Percentiles rank a stretch among this genome's conserved stretches.
These are phyloP conservation scores for Aureobasidium sp. DNA, from an alignment of 2,329 filamentous ascomycete species.

Conservation along the genomic window DNA sequence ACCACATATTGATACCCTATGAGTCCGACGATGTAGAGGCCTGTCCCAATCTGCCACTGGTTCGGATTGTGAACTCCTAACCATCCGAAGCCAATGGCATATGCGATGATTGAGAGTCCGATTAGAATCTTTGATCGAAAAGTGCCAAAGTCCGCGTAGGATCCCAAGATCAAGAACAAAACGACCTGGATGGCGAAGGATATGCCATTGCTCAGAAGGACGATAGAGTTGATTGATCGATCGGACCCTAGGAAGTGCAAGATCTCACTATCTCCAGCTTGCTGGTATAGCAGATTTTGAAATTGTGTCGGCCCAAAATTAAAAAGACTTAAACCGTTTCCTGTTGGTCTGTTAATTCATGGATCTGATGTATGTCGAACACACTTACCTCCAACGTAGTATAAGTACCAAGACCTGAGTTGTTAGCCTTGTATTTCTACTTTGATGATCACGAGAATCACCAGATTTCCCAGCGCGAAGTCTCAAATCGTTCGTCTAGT, in stretches of 20 bases:
- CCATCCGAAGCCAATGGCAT: constrained; percentile 58
- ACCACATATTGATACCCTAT: constrained; percentile 46
- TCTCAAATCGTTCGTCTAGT: constrained; percentile 45
- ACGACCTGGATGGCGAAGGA: constrained; percentile 60
- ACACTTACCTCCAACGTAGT: not conserved
- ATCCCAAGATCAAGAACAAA: constrained; percentile 45
- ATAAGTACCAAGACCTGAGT: not conserved
- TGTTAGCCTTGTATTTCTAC: not conserved
- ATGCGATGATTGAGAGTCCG: constrained; percentile 52
- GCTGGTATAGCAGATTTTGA: constrained; percentile 55
- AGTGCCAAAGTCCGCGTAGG: constrained; percentile 55
- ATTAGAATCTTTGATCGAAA: constrained; percentile 57
- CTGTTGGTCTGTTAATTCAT: not conserved
- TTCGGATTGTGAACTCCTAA: constrained; percentile 52
- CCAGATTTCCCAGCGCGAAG: constrained; percentile 48
- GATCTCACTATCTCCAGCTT: constrained; percentile 45
- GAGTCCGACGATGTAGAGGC: constrained; percentile 57
- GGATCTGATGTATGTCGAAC: no score
- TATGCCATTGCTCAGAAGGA: constrained; percentile 58
- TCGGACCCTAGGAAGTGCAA: constrained; percentile 48
- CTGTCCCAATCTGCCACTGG: constrained; percentile 53
- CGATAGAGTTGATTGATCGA: constrained; percentile 56
- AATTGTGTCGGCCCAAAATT: constrained; percentile 58
- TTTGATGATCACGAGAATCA: not conserved
- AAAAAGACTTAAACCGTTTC: constrained; percentile 45